Evolutionary conservation across 768 basidiomycete species (phyloP), one percentile per base, ranked within the genome.

Genomic region (Boletales sp.): DNA sequence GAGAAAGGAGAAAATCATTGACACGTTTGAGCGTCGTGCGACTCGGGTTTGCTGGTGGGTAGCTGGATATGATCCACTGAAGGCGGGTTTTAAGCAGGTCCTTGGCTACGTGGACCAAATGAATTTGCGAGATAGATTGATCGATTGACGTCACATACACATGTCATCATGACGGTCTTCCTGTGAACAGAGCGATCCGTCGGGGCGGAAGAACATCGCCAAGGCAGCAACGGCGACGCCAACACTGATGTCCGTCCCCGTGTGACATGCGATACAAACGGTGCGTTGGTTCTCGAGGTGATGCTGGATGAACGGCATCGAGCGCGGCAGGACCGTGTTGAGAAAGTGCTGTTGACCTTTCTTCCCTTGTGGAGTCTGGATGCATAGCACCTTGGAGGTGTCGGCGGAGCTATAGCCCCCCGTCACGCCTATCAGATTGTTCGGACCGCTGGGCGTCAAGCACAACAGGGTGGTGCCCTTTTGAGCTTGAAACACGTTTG

Each of bases 21-120:
- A 90, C 79, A 13, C 84, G 71, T 65, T 90, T 90, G 51, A 97
- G 74, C 9, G 87, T 90, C 14, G 82, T 76, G 37, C 93, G 79
- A 10, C 89, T 84, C 0, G 95, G 94, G 63, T 96, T 97, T 4
- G 84, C 87, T 47, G 74, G 72, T 6, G 89, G 87, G 45, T 78
- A 71, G 55, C 81, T 84, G 17, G 85, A 74, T 50, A 94, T 86
- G 42, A 97, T 81, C 90, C 89, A 92, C 62, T 97, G 86, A 33
- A 97, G 73, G 15, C 92, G 77, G 12, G 74, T 84, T 11, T 82
- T 80, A 54, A 97, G 81, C 12, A 76, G 68, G 17, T 74, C 67
- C 65, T 96, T 96, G 55, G 72, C 75, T 39, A 60, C 17, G 33
- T 33, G 35, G 33, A 53, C 17, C 18, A 8, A 1, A 30, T 55